phyloP scores from a whole-genome alignment of 2,329 filamentous ascomycete genomes.

The Verticillium nubilum region DNA sequence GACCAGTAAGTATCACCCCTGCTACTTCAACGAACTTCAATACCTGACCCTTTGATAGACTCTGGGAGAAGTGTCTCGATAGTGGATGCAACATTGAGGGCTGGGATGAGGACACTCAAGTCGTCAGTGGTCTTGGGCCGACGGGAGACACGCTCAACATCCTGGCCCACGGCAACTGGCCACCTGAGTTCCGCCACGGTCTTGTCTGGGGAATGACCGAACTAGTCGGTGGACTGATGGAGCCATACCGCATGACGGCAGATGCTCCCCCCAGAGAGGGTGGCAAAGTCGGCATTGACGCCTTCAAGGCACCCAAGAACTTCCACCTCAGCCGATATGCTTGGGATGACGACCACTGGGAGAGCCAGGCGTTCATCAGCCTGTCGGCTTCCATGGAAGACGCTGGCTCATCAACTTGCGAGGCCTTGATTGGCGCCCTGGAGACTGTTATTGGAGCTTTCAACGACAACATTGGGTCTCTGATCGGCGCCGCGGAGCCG shows the following conservation, averaged over 20 bases:
- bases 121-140: background rate
- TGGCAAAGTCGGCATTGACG: background rate
- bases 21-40: background rate
- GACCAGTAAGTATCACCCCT: background rate
- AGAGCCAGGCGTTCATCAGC: background rate
- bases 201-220: background rate
- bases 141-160: background rate
- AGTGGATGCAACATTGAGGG: background rate
- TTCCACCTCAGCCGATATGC: background rate
- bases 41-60: background rate
- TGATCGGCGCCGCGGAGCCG: background rate
- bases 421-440: background rate
- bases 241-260: background rate
- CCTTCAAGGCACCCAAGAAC: background rate
- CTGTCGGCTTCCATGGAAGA: background rate
- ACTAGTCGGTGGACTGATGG: background rate
- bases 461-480: background rate
- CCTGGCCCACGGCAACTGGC: background rate
- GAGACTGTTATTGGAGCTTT: background rate
- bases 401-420: background rate
- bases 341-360: background rate
- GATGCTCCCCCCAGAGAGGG: background rate
- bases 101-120: background rate
- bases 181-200: background rate
- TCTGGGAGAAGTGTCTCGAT: background rate